A percentile compares a stretch with the other conserved stretches of the same genome.
Conservation (phyloP, 2,329 filamentous ascomycete genomes). For the Penicillium sp. region DNA sequence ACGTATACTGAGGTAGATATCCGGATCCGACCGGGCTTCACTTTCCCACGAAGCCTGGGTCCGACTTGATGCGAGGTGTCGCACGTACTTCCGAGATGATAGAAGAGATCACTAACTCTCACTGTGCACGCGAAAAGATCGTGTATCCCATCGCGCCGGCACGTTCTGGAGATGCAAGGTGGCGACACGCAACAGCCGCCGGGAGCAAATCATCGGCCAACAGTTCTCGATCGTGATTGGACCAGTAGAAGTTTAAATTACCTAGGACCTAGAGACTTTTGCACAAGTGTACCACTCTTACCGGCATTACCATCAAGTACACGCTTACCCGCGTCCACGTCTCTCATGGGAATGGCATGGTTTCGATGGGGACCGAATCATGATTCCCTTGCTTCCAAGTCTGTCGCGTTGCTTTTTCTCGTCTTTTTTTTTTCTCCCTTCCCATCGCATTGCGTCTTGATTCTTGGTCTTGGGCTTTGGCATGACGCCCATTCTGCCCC, state of each 20-base stretch:
- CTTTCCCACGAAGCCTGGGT: too few species aligned
- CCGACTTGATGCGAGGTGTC: too few species aligned
- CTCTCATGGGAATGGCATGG: constrained; percentile 4
- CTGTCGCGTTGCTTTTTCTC: constrained; percentile 5
- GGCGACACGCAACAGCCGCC: constrained; percentile 23
- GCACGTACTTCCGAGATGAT: too few species aligned
- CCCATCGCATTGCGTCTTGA: background rate
- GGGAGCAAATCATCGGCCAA: constrained; percentile 24
- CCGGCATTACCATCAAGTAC: too few species aligned
- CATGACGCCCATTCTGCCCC: background rate
- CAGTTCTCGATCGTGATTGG: constrained; percentile 25
- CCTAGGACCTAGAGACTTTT: too few species aligned
- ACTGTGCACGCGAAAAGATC: too few species aligned
- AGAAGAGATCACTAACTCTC: too few species aligned
- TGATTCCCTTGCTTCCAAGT: constrained; percentile 11
- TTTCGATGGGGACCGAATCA: constrained; percentile 14
- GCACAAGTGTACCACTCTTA: too few species aligned
- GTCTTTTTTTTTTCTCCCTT: constrained; percentile 2
- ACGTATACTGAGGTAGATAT: too few species aligned
- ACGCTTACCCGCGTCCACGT: too few species aligned
- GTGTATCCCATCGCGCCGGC: too few species aligned
- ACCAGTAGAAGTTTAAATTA: constrained; percentile 25
- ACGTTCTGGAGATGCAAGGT: constrained; percentile 22
- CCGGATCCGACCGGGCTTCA: too few species aligned
- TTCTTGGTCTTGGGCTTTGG: background rate